Base-by-base conservation (phyloP, 306 rosid species). In the Castanopsis chinensis region DNA sequence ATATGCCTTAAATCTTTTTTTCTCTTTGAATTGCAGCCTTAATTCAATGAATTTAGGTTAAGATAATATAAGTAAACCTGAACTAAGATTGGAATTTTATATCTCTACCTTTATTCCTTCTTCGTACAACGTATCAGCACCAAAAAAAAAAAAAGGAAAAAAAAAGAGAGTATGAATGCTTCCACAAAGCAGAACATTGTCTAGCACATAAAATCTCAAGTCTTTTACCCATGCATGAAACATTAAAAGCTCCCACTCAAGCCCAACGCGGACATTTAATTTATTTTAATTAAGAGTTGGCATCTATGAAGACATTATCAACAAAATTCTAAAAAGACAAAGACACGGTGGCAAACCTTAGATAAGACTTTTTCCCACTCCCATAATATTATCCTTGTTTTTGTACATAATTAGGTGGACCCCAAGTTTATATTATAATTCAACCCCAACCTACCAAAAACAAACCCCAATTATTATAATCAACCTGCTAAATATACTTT, bases 311-410 rank as follows among this genome's bases (percentile, higher is more conserved):
- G 84, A 81, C 83, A 80, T 41, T 41, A 8, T 41, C 45, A 41
- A 41, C 12, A 41, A 41, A 41, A 41, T 41, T 8, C 45, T 8
- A 41, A 41, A 11, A 41, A 41, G 45, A 41, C 45, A 41, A 2
- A 10, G 80, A 71, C 79, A 71, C 23, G 58, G 78, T 41, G 45
- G 75, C 85, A 60, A 78, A 56, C 64, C 76, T 35, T 55, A 60
- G 77, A 74, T 32, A 33, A 52, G 72, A 79, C 86, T 76, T 79
- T 79, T 78, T 72, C 59, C 79, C 83, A 72, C 79, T 28, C 69
- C 73, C 74, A 69, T 59, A 23, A 51, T 68, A 63, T 73, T 41
- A 10, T 54, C 63, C 72, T 55, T 63, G 74, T 81, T 64, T 43
- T 74, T 78, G 71, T 23, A 8, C 76, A 49, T 77, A 72, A 80